These are phyloP conservation scores for Diophrys sp. DNA, from an alignment of 73 alveolate species.

Conservation along the genomic window DNA sequence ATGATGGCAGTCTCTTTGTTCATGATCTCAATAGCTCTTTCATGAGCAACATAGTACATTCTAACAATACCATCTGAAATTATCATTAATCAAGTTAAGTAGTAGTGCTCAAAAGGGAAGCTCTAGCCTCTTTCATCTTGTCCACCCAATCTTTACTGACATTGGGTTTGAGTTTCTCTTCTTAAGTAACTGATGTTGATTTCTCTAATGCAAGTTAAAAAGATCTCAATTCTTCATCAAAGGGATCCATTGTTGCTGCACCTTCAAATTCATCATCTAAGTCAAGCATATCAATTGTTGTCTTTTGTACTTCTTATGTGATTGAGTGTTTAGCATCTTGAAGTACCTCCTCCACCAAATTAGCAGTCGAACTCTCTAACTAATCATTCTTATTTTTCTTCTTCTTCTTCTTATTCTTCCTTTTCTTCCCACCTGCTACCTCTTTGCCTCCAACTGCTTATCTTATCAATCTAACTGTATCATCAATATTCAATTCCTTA, in stretches of 20 bases:
- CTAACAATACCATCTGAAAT: slow-evolving; percentile 98
- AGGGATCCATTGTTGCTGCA: neutral
- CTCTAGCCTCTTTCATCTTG: neutral
- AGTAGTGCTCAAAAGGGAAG: too few species aligned
- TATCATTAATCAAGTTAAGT: too few species aligned
- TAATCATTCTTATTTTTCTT: neutral
- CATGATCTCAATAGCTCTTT: slow-evolving; percentile 87
- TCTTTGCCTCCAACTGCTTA: neutral
- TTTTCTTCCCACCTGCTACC: neutral
- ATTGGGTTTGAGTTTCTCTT: neutral
- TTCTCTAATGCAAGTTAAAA: neutral
- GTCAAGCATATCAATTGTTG: too few species aligned
- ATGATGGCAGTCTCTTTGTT: slow-evolving; percentile 86
- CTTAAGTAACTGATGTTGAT: neutral
- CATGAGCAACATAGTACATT: slow-evolving; percentile 95
- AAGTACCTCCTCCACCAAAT: too few species aligned
- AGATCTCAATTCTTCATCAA: neutral
- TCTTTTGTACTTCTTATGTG: too few species aligned
- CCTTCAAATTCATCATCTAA: too few species aligned
- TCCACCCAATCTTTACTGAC: neutral
- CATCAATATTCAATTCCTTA: neutral
- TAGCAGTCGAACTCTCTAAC: neutral
- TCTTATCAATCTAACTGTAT: neutral
- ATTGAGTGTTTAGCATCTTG: too few species aligned
- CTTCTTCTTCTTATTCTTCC: neutral